Conservation (phyloP, 805 yeast genomes). For the Ogataea methanolica region DNA sequence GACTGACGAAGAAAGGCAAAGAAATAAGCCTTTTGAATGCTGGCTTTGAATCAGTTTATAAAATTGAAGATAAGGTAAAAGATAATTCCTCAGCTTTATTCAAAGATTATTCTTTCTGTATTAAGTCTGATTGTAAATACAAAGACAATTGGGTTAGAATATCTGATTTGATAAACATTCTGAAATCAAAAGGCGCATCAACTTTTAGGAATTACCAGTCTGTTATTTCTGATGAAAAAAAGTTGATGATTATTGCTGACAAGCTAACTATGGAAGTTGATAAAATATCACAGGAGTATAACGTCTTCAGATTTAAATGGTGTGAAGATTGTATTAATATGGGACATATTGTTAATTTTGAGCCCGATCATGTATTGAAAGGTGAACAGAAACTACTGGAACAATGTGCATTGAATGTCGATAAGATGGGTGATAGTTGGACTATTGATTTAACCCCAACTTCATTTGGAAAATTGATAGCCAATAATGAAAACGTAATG, state of each 20-base stretch:
- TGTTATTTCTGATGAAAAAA: conserved; percentile 8
- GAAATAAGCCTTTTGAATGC: conserved; percentile 11
- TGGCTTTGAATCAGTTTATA: not conserved
- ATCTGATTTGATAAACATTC: conserved; percentile 27
- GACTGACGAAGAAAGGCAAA: conserved; percentile 14
- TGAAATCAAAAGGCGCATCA: conserved; percentile 48
- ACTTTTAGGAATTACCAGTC: conserved; percentile 33
- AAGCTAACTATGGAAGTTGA: conserved; percentile 35
- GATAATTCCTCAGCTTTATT: conserved; percentile 33
- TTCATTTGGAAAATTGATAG: conserved; percentile 19
- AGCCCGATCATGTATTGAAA: conserved; percentile 52
- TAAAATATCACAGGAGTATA: conserved; percentile 38
- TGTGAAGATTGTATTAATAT: conserved; percentile 56
- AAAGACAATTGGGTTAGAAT: conserved; percentile 30
- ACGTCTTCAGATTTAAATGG: conserved; percentile 69
- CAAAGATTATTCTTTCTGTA: conserved; percentile 39
- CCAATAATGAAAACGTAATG: not conserved
- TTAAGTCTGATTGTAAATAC: conserved; percentile 45
- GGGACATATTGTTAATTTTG: conserved; percentile 43
- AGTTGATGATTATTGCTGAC: conserved; percentile 33
- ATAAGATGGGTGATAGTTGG: conserved; percentile 62
- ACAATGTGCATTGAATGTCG: conserved; percentile 37
- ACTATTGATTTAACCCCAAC: conserved; percentile 27
- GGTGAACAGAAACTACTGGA: conserved; percentile 31
- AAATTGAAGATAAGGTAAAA: not conserved